A percentile compares a stretch with the other conserved stretches of the same genome.
These are phyloP conservation scores for Sphagnum fallax DNA, from an alignment of 228 moss, liverwort and hornwort species.

Conservation along the genomic window DNA sequence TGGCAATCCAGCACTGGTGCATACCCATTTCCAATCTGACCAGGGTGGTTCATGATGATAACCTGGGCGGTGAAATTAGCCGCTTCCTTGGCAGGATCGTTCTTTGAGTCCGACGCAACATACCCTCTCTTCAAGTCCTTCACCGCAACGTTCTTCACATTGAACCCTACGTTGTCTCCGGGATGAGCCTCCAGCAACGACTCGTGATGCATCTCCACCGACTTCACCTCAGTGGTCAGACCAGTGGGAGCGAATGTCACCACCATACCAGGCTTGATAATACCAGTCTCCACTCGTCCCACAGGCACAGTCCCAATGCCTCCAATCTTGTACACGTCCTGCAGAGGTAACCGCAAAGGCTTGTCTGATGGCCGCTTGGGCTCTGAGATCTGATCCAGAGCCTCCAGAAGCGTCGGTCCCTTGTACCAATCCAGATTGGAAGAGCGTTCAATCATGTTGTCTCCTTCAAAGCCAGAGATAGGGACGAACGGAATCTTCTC, in stretches of 20 bases:
- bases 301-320: slow-evolving; percentile 82
- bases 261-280: slow-evolving; percentile 71
- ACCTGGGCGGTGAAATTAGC: slow-evolving; percentile 83
- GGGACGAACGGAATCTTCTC: slow-evolving; percentile 63
- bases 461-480: slow-evolving; percentile 62
- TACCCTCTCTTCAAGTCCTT: slow-evolving; percentile 87
- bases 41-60: slow-evolving; percentile 88
- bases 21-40: slow-evolving; percentile 84
- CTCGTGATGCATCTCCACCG: slow-evolving; percentile 94
- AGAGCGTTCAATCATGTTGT: slow-evolving; percentile 52
- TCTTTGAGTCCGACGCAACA: slow-evolving; percentile 87
- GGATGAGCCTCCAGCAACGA: slow-evolving; percentile 58
- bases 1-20: slow-evolving; percentile 87
- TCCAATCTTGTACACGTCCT: slow-evolving; percentile 89
- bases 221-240: slow-evolving; percentile 81
- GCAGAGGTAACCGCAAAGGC: slow-evolving; percentile 62
- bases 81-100: slow-evolving; percentile 78
- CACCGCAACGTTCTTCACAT: slow-evolving; percentile 85
- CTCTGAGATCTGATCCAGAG: slow-evolving; percentile 41
- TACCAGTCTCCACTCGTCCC: slow-evolving; percentile 71
- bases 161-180: slow-evolving; percentile 83
- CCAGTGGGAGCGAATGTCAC: slow-evolving; percentile 58
- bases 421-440: slow-evolving; percentile 56
- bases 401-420: slow-evolving; percentile 41
- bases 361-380: slow-evolving; percentile 84